These are phyloP conservation scores for Noccaea caerulescens DNA, from an alignment of 345 rosid genomes.

Conservation along the genomic window DNA sequence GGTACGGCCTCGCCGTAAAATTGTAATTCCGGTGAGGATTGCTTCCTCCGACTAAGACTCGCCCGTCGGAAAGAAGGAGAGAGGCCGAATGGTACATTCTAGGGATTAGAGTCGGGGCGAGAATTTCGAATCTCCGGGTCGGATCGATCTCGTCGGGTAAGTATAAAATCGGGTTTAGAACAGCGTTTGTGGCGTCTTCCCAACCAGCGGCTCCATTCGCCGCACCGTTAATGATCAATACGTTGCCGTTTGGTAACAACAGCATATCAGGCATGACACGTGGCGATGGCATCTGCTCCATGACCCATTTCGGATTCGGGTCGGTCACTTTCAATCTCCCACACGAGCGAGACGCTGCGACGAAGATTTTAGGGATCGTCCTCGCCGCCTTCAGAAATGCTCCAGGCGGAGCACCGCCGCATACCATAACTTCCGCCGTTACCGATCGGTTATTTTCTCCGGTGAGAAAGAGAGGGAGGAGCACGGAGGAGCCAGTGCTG, in stretches of 20 bases:
- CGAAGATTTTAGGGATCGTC: slow-evolving; percentile 41
- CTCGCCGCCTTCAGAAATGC: slow-evolving; percentile 53
- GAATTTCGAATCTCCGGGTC: slow-evolving; percentile 58
- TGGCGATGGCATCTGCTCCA: slow-evolving; percentile 83
- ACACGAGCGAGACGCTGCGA: slow-evolving; percentile 68
- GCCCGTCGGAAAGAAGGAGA: slow-evolving; percentile 69
- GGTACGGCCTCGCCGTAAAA: slow-evolving; percentile 66
- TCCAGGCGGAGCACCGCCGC: slow-evolving; percentile 76
- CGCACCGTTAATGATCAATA: slow-evolving; percentile 74
- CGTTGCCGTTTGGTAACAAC: slow-evolving; percentile 61
- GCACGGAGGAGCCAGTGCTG: slow-evolving; percentile 77
- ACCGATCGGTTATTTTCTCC: slow-evolving; percentile 23
- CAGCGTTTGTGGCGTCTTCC: slow-evolving; percentile 70
- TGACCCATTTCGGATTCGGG: slow-evolving; percentile 63
- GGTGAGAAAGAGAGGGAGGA: slow-evolving; percentile 63
- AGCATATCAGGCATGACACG: slow-evolving; percentile 81
- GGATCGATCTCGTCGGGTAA: slow-evolving; percentile 49
- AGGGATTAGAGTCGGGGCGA: slow-evolving; percentile 54
- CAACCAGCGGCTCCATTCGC: slow-evolving; percentile 83
- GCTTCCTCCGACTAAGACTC: slow-evolving; percentile 86
- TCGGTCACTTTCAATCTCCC: slow-evolving; percentile 71
- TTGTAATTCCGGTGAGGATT: slow-evolving; percentile 74
- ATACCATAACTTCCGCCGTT: slow-evolving; percentile 71
- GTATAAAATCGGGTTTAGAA: slow-evolving; percentile 71
- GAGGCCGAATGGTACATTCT: slow-evolving; percentile 88